Base-by-base conservation (phyloP, 2,329 filamentous ascomycete genomes). In the Nemania bipapillata region DNA sequence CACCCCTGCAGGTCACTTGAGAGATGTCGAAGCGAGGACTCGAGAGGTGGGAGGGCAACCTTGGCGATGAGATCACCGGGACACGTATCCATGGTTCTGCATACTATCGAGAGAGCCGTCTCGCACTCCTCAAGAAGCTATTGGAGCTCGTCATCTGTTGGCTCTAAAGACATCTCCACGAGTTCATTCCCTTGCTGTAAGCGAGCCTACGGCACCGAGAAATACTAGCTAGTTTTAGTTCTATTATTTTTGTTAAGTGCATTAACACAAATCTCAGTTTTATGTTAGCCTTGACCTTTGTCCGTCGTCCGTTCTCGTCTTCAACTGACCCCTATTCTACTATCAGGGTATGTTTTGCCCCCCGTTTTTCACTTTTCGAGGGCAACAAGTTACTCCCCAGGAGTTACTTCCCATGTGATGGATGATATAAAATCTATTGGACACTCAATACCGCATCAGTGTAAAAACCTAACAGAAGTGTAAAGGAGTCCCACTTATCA, bases 11-110 rank as follows among this genome's bases (percentile, higher is more conserved):
- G 17, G 35, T 56, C 57, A 20, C 35, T 15, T 6, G 4, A 17
- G 50, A 66, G 28, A 22, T 56, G 40, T n/a, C 24, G 15, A 56
- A 62, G 57, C 15, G 50, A 57, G 30, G 15, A 30, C 24, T 47
- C 45, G 11, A 58, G 64, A 24, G 50, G 22, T 17, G 57, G 28
- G 4, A 66, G 50, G 24, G 28, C 26, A 8, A 57, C 22, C 45
- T 26, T 57, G n/a, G 52, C 50, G 12, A 57, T 15, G 42, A 62
- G 32, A 26, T 57, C 42, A 35, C 57, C 20, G 8, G 42, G 64
- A 17, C 37, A 57, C 32, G 50, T 32, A 8, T 17, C 22, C 7
- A 53, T 52, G 32, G n/a, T 62, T 20, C 20, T 42, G 20, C 58
- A 52, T 22, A 57, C 24, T 26, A 45, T 66, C 24, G 42, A 57